Conservation (phyloP, 169 alveolate genomes). For the Babesia microti region DNA sequence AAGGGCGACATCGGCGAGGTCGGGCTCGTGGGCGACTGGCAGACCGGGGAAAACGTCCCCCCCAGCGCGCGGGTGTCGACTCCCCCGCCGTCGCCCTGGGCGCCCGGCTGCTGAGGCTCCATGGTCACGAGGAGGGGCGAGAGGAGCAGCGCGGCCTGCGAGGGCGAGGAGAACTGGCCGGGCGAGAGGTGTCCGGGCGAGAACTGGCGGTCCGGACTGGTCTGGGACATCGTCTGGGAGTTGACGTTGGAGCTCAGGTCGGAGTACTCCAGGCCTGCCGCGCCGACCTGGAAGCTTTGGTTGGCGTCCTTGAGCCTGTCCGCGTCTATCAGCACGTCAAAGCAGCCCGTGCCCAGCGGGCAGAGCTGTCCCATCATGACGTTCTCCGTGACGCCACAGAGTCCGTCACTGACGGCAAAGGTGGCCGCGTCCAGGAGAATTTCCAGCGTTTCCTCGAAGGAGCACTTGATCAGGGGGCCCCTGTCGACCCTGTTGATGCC, state of each 20-base stretch:
- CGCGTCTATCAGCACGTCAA: slow-evolving; percentile 81
- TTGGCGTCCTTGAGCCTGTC: slow-evolving; percentile 77
- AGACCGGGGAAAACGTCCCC: slow-evolving; percentile 78
- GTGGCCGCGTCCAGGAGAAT: slow-evolving; percentile 97
- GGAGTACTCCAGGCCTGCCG: slow-evolving; percentile 57
- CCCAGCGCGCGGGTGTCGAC: slow-evolving; percentile 69
- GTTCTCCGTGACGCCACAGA: slow-evolving; percentile 88
- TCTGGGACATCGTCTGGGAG: slow-evolving; percentile 10
- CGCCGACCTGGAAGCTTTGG: slow-evolving; percentile 61
- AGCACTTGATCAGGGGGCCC: slow-evolving; percentile 95
- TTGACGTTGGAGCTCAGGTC: slow-evolving; percentile 56
- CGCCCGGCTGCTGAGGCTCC: slow-evolving; percentile 17
- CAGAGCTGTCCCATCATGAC: slow-evolving; percentile 89
- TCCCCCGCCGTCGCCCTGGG: slow-evolving; percentile 26
- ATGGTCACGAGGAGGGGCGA: slow-evolving; percentile 41
- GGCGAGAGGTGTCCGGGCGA: slow-evolving; percentile 62
- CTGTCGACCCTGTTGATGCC: slow-evolving; percentile 97
- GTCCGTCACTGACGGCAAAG: slow-evolving; percentile 84
- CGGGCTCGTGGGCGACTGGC: slow-evolving; percentile 74
- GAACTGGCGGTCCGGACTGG: slow-evolving; percentile 52
- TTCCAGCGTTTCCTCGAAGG: slow-evolving; percentile 99
- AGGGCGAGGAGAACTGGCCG: slow-evolving; percentile 55
- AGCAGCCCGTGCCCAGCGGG: slow-evolving; percentile 85
- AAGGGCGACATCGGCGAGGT: slow-evolving; percentile 58
- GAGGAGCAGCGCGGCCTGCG: slow-evolving; percentile 61